Conservation (phyloP, 179 eudicot species). For the Gypsophila paniculata region DNA sequence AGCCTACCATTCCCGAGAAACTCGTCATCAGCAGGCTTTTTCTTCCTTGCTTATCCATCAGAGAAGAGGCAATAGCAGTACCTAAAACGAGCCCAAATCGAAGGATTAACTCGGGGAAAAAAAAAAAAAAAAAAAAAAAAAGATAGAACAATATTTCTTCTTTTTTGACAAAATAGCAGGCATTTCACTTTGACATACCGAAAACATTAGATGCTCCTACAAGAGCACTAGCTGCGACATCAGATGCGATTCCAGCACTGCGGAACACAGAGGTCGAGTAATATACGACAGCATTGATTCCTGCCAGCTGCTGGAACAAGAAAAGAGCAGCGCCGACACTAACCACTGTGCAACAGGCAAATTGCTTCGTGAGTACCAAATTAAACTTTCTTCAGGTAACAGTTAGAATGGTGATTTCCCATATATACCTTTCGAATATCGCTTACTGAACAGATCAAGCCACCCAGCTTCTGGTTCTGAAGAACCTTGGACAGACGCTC, state of each 20-base stretch:
- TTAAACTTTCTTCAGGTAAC: background rate
- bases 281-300: constrained; percentile 94
- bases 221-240: constrained; percentile 97
- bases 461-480: constrained; percentile 90
- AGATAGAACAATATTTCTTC: too few species aligned
- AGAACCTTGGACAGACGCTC: constrained; percentile 61
- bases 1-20: constrained; percentile 82
- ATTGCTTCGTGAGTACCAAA: background rate
- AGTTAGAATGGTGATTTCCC: background rate
- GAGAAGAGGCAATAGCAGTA: constrained; percentile 75
- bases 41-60: constrained; percentile 95
- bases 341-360: constrained; percentile 59
- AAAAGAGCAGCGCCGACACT: constrained; percentile 94
- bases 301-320: constrained; percentile 95
- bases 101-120: background rate
- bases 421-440: constrained; percentile 65
- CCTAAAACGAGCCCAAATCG: constrained; percentile 37
- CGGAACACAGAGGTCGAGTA: constrained; percentile 96
- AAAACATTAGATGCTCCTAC: constrained; percentile 94
- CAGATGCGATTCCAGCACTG: constrained; percentile 87
- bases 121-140: background rate
- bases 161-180: background rate
- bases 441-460: constrained; percentile 85
- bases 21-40: constrained; percentile 86
- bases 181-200: constrained; percentile 36